Evolutionary conservation across 108 stramenopile species (phyloP).

Genomic region (Skeletonema costatum): DNA sequence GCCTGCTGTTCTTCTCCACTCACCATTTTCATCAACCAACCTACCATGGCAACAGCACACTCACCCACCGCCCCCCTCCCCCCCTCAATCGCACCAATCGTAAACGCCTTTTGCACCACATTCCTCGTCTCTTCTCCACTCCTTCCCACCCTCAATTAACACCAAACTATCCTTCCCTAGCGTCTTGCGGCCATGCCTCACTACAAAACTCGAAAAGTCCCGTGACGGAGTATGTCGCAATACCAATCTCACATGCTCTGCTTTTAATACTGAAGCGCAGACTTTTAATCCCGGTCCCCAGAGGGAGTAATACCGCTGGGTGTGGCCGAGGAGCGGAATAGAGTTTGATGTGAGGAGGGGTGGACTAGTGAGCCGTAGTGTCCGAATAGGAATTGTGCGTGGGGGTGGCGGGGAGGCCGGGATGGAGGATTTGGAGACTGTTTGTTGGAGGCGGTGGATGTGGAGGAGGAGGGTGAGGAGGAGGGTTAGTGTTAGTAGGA

Average conservation of each 20-base stretch:
- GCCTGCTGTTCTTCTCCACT: too few relatives aligned
- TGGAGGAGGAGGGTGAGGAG: background rate
- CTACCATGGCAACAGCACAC: slow-evolving; percentile 8
- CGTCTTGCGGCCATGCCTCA: slow-evolving; percentile 21
- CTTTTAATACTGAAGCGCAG: slow-evolving; percentile 5
- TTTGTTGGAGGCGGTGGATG: background rate
- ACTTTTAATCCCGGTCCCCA: slow-evolving; percentile 7
- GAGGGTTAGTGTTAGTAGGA: background rate
- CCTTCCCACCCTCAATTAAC: slow-evolving; percentile 12
- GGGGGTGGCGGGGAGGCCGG: background rate
- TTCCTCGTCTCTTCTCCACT: slow-evolving; percentile 19
- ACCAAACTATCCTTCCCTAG: slow-evolving; percentile 31
- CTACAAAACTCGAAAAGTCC: slow-evolving; percentile 15
- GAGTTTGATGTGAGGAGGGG: background rate
- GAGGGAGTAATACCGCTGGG: slow-evolving; percentile 17
- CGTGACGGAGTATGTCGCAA: slow-evolving; percentile 16
- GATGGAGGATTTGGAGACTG: background rate
- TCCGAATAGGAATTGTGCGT: slow-evolving; percentile 8
- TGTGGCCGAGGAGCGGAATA: slow-evolving; percentile 4
- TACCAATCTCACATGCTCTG: slow-evolving; percentile 17
- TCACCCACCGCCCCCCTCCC: slow-evolving; percentile 4
- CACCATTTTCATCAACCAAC: slow-evolving; percentile 6
- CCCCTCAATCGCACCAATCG: slow-evolving; percentile 1
- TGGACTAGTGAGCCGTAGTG: slow-evolving; percentile 10
- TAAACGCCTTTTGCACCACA: slow-evolving; percentile 14